These are phyloP conservation scores for Iris pallida DNA, from an alignment of 116 monocot genomes.

Conservation along the genomic window DNA sequence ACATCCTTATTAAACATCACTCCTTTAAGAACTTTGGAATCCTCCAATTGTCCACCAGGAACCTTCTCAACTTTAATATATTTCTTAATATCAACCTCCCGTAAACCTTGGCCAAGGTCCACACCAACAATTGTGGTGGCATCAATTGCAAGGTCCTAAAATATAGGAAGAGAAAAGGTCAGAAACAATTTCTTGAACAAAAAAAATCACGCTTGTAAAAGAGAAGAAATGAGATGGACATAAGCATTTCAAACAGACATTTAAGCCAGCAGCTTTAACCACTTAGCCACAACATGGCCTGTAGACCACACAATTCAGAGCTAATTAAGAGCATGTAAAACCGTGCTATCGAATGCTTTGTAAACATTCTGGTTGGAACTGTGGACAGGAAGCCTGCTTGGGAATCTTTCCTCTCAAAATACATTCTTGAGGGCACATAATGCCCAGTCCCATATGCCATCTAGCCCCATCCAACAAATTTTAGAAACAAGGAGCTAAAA, in stretches of 20 bases:
- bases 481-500: no score
- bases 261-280: no score
- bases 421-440: no score
- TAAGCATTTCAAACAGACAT: not conserved
- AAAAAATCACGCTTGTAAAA: not conserved
- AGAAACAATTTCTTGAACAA: not conserved
- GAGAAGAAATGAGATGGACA: no score
- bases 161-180: not conserved
- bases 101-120: conserved; percentile 81
- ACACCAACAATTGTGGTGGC: conserved; percentile 82
- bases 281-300: no score
- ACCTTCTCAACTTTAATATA: conserved; percentile 93
- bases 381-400: no score
- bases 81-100: conserved; percentile 91
- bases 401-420: no score
- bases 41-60: conserved; percentile 94
- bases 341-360: no score
- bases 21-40: conserved; percentile 88
- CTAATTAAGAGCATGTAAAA: not conserved
- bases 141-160: conserved; percentile 96
- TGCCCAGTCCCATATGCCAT: no score
- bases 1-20: conserved; percentile 97
- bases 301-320: not conserved
- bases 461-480: no score
- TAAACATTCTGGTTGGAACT: no score